Conservation (phyloP, 768 basidiomycete genomes). For the Pulveroboletus ravenelii region DNA sequence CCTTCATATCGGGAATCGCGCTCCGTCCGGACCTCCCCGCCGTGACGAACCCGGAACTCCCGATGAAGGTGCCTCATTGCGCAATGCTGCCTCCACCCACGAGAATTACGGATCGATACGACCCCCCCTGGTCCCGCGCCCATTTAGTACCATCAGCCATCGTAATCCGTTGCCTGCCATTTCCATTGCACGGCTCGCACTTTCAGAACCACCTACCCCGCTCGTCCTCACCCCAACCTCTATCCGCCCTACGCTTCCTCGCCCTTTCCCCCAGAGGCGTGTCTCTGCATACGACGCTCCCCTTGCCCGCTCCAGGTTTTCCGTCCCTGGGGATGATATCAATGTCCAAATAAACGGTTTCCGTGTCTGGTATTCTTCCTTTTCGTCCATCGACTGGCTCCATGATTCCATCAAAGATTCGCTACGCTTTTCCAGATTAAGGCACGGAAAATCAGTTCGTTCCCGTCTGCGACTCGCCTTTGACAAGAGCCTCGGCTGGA, state of each 20-base stretch:
- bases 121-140: constrained; percentile 25
- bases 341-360: constrained; percentile 79
- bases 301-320: constrained; percentile 29
- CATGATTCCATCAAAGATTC: constrained; percentile 97
- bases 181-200: constrained; percentile 26
- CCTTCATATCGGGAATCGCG: constrained; percentile 43
- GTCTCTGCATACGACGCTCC: constrained; percentile 70
- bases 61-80: constrained; percentile 36
- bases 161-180: constrained; percentile 35
- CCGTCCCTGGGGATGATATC: constrained; percentile 39
- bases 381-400: constrained; percentile 91
- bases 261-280: constrained; percentile 49
- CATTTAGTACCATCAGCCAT: constrained; percentile 27
- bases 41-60: constrained; percentile 6
- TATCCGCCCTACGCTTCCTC: constrained; percentile 31
- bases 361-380: constrained; percentile 82
- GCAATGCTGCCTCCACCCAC: constrained; percentile 20
- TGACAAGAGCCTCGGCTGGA: constrained; percentile 83
- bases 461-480: constrained; percentile 57
- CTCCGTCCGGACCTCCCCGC: background rate
- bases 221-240: constrained; percentile 30
- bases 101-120: constrained; percentile 57
- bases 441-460: constrained; percentile 64
- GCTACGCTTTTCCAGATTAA: constrained; percentile 67
- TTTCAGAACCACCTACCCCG: constrained; percentile 37